phyloP scores from a whole-genome alignment of 2,329 filamentous ascomycete species.

The Trichoderma citrinoviride region DNA sequence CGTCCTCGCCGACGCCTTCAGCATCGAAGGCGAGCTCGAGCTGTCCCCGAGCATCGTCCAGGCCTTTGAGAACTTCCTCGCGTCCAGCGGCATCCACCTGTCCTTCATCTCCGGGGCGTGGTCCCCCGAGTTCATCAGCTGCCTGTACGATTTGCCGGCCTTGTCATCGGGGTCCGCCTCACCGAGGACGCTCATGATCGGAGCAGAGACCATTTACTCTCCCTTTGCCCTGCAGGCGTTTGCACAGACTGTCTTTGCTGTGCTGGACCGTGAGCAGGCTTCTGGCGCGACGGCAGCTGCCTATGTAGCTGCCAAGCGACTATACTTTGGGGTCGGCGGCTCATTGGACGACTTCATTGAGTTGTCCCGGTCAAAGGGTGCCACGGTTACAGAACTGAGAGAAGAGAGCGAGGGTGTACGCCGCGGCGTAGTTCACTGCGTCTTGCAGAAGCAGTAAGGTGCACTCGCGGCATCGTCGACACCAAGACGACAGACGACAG shows the following conservation, averaged over 20 bases:
- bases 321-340: conserved; percentile 83
- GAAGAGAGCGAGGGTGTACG: conserved; percentile 62
- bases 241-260: conserved; percentile 60
- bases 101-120: conserved; percentile 74
- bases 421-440: conserved; percentile 57
- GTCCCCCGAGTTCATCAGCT: conserved; percentile 61
- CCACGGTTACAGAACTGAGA: conserved; percentile 48
- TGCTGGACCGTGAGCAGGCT: conserved; percentile 49
- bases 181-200: conserved; percentile 56
- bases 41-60: conserved; percentile 56
- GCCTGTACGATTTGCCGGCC: conserved; percentile 46
- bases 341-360: conserved; percentile 72
- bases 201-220: conserved; percentile 81
- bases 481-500: neutral
- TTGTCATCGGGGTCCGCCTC: conserved; percentile 16
- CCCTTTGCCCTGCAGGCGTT: conserved; percentile 69
- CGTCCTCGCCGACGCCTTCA: conserved; percentile 46
- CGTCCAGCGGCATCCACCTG: conserved; percentile 50
- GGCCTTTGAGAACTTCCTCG: conserved; percentile 57
- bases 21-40: conserved; percentile 60
- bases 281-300: conserved; percentile 52
- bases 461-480: neutral
- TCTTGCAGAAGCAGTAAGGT: conserved; percentile 29
- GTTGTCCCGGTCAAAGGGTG: conserved; percentile 49
- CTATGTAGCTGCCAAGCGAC: conserved; percentile 70